phyloP scores from a whole-genome alignment of 106 monocot genomes.

The Dendrobium nobile region DNA sequence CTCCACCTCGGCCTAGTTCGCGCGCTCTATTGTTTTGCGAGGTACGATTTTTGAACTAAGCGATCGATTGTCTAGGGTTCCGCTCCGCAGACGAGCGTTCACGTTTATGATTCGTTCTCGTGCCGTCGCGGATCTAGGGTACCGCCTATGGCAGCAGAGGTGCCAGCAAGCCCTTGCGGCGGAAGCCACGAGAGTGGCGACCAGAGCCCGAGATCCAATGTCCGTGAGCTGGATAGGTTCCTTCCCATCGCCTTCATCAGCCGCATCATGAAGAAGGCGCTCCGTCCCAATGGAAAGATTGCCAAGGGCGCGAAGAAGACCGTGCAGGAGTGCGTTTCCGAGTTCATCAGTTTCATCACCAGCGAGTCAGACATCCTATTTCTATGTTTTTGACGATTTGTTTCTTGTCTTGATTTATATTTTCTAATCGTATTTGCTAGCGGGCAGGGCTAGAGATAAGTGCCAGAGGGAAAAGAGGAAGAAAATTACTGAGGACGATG shows the following conservation, averaged over 20 bases:
- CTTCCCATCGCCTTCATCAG: slow-evolving; percentile 64
- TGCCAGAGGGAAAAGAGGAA: slow-evolving; percentile 63
- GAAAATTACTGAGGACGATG: slow-evolving; percentile 54
- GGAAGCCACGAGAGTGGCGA: slow-evolving; percentile 34
- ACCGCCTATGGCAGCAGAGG: slow-evolving; percentile 13
- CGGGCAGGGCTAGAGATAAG: slow-evolving; percentile 37
- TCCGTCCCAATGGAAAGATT: slow-evolving; percentile 70
- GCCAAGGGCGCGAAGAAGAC: slow-evolving; percentile 67
- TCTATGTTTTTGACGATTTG: not conserved
- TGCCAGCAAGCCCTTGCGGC: slow-evolving; percentile 20
- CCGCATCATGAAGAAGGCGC: slow-evolving; percentile 54
- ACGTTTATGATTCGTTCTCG: not conserved
- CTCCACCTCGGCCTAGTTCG: not conserved
- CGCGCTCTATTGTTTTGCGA: not conserved
- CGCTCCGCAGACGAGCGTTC: not conserved
- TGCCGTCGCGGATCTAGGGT: slow-evolving; percentile 9
- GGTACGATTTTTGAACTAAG: not conserved
- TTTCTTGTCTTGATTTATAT: not conserved
- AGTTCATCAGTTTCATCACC: slow-evolving; percentile 82
- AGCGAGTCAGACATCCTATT: slow-evolving; percentile 35
- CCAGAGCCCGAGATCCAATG: slow-evolving; percentile 23
- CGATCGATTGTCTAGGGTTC: not conserved
- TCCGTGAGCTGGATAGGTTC: slow-evolving; percentile 59
- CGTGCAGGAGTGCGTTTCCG: slow-evolving; percentile 74
- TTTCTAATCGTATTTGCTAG: not conserved